Evolutionary conservation across 2,329 filamentous ascomycete genomes (phyloP), one percentile per base, ranked within the genome.

Genomic region (Pestalotiopsis sp.): DNA sequence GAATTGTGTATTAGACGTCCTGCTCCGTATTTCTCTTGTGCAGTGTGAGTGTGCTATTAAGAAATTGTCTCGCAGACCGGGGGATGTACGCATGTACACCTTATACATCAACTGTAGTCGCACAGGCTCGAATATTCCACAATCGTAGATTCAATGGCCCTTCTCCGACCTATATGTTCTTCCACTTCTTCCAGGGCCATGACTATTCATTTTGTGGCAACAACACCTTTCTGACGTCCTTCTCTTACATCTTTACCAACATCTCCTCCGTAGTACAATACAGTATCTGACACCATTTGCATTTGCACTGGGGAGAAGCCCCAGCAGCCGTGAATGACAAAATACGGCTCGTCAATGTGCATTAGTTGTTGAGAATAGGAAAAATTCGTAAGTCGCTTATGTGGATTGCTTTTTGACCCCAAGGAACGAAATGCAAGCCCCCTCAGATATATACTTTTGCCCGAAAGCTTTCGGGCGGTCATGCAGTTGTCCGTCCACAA

Each of bases 351-450:
- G 39, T 39, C 59, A 20, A 17, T 20, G 38, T 65, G 45, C 45
- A 49, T 65, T 56, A 65, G 39, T 49, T 65, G 38, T 41, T 65
- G 39, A 56, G 39, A 25, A 52, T 52, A 65, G 62, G 62, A 56
- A 65, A 36, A 65, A 23, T 41, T 65, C 23, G 39, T 25, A 27
- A 13, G 23, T 65, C 62, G 45, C 45, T 49, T 65, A 39, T 65
- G 39, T 65, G 39, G 17, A 39, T 52, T 49, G 62, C 39, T 56
- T 65, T 64, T 49, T 39, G 62, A 65, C 20, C n/a, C 38, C 12
- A 23, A 14, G 60, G 60, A 38, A 38, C 38, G 13, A 38, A 38
- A 62, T 36, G 31, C 13, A 38, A 62, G 31, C 17, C n/a, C 61
- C 61, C 62, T 17, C 20, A 65, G 17, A 56, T 65, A 65, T 65